phyloP scores from a whole-genome alignment of 2,329 filamentous ascomycete genomes.

The Epicoccum sorghinum region DNA sequence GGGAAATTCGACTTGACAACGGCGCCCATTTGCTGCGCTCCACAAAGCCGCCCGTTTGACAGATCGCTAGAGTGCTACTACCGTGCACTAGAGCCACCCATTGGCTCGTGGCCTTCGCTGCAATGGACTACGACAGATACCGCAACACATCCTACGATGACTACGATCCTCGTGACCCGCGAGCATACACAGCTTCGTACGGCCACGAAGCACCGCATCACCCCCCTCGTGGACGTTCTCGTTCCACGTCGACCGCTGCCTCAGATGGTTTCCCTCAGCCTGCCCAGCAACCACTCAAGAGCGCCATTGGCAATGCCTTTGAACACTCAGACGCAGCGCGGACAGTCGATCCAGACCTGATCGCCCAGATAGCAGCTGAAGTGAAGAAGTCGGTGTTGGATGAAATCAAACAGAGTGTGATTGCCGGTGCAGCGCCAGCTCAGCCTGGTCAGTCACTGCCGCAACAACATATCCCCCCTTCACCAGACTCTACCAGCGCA shows the following conservation, averaged over 20 bases:
- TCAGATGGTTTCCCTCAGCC: constrained; percentile 48
- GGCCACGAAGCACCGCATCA: constrained; percentile 36
- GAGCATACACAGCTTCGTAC: constrained; percentile 25
- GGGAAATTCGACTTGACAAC: neutral
- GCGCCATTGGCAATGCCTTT: constrained; percentile 64
- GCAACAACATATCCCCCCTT: constrained; percentile 47
- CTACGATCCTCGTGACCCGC: constrained; percentile 17
- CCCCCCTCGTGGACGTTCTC: constrained; percentile 30
- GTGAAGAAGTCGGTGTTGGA: constrained; percentile 54
- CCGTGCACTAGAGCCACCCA: constrained; percentile 5
- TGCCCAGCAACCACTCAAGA: constrained; percentile 57
- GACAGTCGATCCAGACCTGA: constrained; percentile 64
- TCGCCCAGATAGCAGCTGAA: constrained; percentile 67
- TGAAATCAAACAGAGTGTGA: constrained; percentile 55
- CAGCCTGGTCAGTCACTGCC: constrained; percentile 43
- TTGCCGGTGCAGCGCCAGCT: constrained; percentile 34
- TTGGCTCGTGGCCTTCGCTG: constrained; percentile 5
- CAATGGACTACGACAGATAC: constrained; percentile 49
- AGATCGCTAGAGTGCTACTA: constrained; percentile 4
- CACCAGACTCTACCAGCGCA: constrained; percentile 54
- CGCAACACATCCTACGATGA: constrained; percentile 30
- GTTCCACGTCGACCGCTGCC: constrained; percentile 40
- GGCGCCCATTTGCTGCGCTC: constrained; percentile 9
- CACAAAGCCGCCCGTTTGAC: constrained; percentile 2
- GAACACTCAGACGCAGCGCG: constrained; percentile 56